Evolutionary conservation across 2,329 filamentous ascomycete genomes (phyloP).

Genomic region (Neopestalotiopsis sp.): DNA sequence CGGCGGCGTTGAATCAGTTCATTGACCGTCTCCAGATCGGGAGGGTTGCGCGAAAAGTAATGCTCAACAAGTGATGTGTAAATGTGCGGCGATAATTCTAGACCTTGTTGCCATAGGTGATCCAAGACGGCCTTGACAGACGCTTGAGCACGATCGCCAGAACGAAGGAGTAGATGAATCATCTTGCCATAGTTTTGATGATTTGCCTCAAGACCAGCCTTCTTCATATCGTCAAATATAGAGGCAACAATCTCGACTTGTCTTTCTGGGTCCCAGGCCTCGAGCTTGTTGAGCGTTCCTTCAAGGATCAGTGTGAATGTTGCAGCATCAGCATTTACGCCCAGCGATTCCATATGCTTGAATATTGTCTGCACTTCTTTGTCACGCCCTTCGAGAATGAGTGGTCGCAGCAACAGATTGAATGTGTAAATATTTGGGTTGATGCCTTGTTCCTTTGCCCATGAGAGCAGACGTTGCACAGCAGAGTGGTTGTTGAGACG

Average conservation of each 20-base stretch:
- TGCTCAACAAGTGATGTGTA: slow-evolving; percentile 76
- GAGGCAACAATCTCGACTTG: slow-evolving; percentile 55
- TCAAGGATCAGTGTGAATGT: slow-evolving; percentile 79
- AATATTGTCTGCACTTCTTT: slow-evolving; percentile 59
- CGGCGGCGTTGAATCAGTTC: slow-evolving; percentile 58
- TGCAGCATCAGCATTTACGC: slow-evolving; percentile 64
- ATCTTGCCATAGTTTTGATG: slow-evolving; percentile 71
- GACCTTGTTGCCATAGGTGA: slow-evolving; percentile 61
- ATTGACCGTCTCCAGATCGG: slow-evolving; percentile 65
- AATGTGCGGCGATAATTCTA: slow-evolving; percentile 66
- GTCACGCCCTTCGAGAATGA: slow-evolving; percentile 54
- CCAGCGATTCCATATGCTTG: slow-evolving; percentile 59
- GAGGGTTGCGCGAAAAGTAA: slow-evolving; percentile 64
- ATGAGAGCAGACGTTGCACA: slow-evolving; percentile 61
- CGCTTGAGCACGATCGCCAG: slow-evolving; percentile 43
- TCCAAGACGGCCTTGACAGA: slow-evolving; percentile 66
- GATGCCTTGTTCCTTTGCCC: slow-evolving; percentile 61
- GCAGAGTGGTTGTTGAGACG: slow-evolving; percentile 49
- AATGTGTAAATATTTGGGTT: slow-evolving; percentile 64
- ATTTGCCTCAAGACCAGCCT: slow-evolving; percentile 62
- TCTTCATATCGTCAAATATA: slow-evolving; percentile 51
- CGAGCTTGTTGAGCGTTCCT: slow-evolving; percentile 52
- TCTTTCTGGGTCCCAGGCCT: slow-evolving; percentile 42
- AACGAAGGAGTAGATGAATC: slow-evolving; percentile 65
- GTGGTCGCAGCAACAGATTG: slow-evolving; percentile 70